phyloP scores from a whole-genome alignment of 129 eudicot species.

The Ambrosia artemisiifolia region DNA sequence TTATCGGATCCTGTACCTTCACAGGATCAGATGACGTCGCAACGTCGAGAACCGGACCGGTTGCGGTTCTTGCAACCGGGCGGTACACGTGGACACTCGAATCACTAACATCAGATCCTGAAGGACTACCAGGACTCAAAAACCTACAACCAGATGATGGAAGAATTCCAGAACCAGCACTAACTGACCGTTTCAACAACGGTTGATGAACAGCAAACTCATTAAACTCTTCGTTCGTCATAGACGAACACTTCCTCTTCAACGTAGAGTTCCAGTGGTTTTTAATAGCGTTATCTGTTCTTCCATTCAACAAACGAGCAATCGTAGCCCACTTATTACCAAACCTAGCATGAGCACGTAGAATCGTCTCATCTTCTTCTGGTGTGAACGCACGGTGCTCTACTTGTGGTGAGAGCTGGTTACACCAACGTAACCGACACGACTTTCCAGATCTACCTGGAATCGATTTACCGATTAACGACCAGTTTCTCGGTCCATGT shows the following conservation, averaged over 20 bases:
- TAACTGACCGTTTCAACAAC: constrained; percentile 57
- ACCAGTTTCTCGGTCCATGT: constrained; percentile 91
- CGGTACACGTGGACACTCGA: constrained; percentile 48
- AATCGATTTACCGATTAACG: constrained; percentile 68
- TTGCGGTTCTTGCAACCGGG: constrained; percentile 54
- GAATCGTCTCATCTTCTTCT: constrained; percentile 80
- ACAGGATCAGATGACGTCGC: constrained; percentile 18
- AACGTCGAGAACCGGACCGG: constrained; percentile 36
- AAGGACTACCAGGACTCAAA: constrained; percentile 70
- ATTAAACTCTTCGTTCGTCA: constrained; percentile 54
- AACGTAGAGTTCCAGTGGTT: constrained; percentile 88
- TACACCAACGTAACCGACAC: constrained; percentile 86
- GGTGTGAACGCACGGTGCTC: constrained; percentile 86
- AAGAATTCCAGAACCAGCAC: constrained; percentile 63
- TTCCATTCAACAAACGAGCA: constrained; percentile 69
- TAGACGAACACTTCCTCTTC: constrained; percentile 64
- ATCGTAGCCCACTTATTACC: constrained; percentile 98
- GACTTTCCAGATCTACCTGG: constrained; percentile 87
- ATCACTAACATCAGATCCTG: constrained; percentile 79
- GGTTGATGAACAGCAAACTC: constrained; percentile 45
- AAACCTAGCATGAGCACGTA: constrained; percentile 76
- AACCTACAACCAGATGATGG: constrained; percentile 6
- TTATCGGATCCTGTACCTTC: constrained; percentile 40
- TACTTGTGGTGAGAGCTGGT: constrained; percentile 91
- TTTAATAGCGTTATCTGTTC: constrained; percentile 91